Evolutionary conservation across 2,329 filamentous ascomycete genomes (phyloP), one percentile per base, ranked within the genome.

Genomic region (Cladosporium velox): DNA sequence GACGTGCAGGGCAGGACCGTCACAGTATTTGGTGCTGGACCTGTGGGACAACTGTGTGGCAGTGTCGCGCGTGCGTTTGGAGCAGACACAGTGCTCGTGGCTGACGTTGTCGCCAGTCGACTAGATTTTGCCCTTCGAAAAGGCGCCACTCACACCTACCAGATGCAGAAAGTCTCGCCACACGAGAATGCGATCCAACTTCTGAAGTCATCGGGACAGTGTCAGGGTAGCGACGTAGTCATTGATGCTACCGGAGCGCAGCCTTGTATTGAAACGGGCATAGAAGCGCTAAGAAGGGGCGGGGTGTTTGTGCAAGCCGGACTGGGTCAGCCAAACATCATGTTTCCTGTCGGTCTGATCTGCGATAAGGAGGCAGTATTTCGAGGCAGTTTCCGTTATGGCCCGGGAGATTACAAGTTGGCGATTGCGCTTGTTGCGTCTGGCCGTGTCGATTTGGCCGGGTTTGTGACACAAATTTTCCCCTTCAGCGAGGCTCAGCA

Each of bases 281-380:
- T 94, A 72, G 89, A 93, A 78, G 85, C 85, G 24, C 18, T 93
- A 30, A 85, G 88, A 69, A 83, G 83, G 57, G 91, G 91, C 65
- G 91, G 91, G 35, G 89, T 86, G 18, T 94, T 92, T 73, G 78
- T 95, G 4, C 91, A 95, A 81, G 91, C 88, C 67, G 93, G 92
- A 66, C 95, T 97, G 92, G 93, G 93, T 74, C 90, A 89, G 75
- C 79, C 87, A 49, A 91, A 96, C 73, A 92, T 96, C 77, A 90
- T 80, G 18, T 96, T 96, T 82, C 93, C 93, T 65, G 96, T 97
- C 77, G 91, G 93, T 87, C 89, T 90, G 12, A 83, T 95, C 73
- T 96, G 92, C 78, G 85, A 88, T 60, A 97, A 97, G 82, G 93
- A 97, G 82, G 83, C 96, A 63, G 94, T 88, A 18, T 84, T 90